Evolutionary conservation across 2,329 filamentous ascomycete species (phyloP), one percentile per base, ranked within the genome.

Genomic region (Parascedosporium putredinis): DNA sequence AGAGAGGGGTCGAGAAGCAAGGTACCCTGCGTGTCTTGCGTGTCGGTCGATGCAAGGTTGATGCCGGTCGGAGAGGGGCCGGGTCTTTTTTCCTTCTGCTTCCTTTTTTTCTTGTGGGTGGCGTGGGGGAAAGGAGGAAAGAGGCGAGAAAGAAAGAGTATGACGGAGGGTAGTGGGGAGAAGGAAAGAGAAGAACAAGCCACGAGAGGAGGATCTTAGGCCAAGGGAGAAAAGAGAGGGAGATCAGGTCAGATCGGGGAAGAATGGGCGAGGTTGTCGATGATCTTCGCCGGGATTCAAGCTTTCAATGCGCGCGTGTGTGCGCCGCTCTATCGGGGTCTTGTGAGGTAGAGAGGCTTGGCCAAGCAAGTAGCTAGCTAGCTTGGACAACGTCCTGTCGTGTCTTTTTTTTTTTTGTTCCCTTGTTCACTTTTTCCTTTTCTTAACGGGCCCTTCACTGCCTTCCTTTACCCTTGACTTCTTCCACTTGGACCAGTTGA

Each of bases 191-290:
- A 10, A 42, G 20, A 42, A 5, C 38, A 20, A n/a, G n/a, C n/a
- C n/a, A n/a, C n/a, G n/a, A n/a, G n/a, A n/a, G n/a, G n/a, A n/a
- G n/a, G n/a, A n/a, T n/a, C n/a, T n/a, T n/a, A n/a, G n/a, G n/a
- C 16, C 38, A 42, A 42, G 38, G 7, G 23, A 42, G 38, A 24
- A 16, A 42, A 6, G 27, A 12, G 6, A 7, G 27, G 38, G 23
- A 20, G 38, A 42, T 42, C 38, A 42, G 38, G 38, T 42, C 38
- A 42, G 38, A 42, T 42, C 38, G 16, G 38, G 23, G 38, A 20
- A 20, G 18, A 42, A 42, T 24, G 38, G 38, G 38, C n/a, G 12
- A 42, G 20, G 38, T n/a, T n/a, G n/a, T n/a, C 6, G 38, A 42
- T 42, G 38, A 42, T 42, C 38, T 42, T 42, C 38, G 18, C 12